Percentiles rank a stretch among this genome's conserved stretches.
Conservation (phyloP, 768 basidiomycete species). For the Psilocybe azurescens region DNA sequence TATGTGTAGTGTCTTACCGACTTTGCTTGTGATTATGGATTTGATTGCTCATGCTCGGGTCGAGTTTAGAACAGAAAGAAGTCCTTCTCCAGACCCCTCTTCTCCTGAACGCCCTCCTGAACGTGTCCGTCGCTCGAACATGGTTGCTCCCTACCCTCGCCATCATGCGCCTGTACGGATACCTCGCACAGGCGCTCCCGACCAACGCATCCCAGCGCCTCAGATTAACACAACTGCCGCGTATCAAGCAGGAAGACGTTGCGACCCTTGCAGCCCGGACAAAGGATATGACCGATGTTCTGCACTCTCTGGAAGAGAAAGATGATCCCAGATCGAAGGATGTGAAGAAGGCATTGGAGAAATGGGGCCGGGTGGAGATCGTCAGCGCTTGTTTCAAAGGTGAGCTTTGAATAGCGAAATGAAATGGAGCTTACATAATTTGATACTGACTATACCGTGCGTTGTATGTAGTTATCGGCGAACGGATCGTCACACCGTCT, state of each 20-base stretch:
- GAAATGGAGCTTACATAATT: neutral
- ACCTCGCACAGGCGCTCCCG: conserved; percentile 82
- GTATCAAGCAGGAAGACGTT: conserved; percentile 60
- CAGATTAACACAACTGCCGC: conserved; percentile 79
- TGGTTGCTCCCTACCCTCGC: conserved; percentile 85
- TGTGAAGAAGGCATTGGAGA: conserved; percentile 67
- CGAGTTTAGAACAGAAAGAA: conserved; percentile 65
- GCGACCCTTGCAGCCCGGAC: conserved; percentile 39
- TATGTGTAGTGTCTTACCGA: conserved; percentile 37
- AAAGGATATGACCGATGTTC: conserved; percentile 48
- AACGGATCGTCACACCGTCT: conserved; percentile 84
- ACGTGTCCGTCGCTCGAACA: conserved; percentile 82
- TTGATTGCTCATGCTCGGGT: neutral
- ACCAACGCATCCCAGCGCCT: conserved; percentile 48
- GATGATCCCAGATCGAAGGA: conserved; percentile 53
- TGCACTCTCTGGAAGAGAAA: conserved; percentile 55
- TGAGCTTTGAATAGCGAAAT: conserved; percentile 32
- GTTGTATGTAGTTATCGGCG: conserved; percentile 76
- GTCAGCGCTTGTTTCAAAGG: conserved; percentile 88
- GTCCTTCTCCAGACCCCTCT: conserved; percentile 75
- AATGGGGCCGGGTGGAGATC: conserved; percentile 80
- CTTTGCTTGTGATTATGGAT: neutral
- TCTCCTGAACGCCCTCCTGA: conserved; percentile 80
- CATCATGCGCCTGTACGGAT: conserved; percentile 83
- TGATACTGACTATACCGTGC: neutral